These are phyloP conservation scores for Hapsidospora chrysogenum DNA, from an alignment of 495 filamentous ascomycete species.

Conservation along the genomic window DNA sequence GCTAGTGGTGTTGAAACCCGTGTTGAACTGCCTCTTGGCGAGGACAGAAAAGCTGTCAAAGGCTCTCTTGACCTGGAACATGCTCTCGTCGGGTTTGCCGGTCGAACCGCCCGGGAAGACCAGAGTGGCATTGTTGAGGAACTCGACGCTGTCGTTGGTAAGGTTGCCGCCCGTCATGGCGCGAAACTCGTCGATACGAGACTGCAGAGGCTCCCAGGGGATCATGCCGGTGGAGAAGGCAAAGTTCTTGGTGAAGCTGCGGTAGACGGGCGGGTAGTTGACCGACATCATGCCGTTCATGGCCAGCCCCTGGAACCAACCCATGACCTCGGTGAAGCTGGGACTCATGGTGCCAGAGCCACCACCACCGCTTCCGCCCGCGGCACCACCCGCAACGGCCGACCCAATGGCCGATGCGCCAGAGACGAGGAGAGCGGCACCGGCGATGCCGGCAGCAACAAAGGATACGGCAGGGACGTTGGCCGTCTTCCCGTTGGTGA, in stretches of 20 bases:
- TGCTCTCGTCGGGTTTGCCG: slow-evolving; percentile 15
- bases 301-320: slow-evolving; percentile 84
- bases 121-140: slow-evolving; percentile 55
- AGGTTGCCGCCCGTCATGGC: slow-evolving; percentile 69
- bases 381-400: slow-evolving; percentile 29
- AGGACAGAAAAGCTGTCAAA: slow-evolving; percentile 29
- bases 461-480: slow-evolving; percentile 63
- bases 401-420: slow-evolving; percentile 55
- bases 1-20: slow-evolving; percentile 31
- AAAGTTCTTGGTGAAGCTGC: slow-evolving; percentile 82
- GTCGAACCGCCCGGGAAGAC: slow-evolving; percentile 38
- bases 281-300: slow-evolving; percentile 93
- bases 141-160: slow-evolving; percentile 58
- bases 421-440: slow-evolving; percentile 58
- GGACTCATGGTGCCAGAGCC: slow-evolving; percentile 61
- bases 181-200: slow-evolving; percentile 75
- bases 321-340: slow-evolving; percentile 71
- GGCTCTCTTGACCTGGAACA: slow-evolving; percentile 34
- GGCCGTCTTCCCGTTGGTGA: slow-evolving; percentile 77
- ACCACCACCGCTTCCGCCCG: slow-evolving; percentile 30
- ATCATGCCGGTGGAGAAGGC: slow-evolving; percentile 79
- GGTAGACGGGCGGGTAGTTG: slow-evolving; percentile 70
- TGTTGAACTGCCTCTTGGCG: slow-evolving; percentile 32
- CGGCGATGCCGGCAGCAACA: slow-evolving; percentile 74
- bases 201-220: slow-evolving; percentile 64